Percentiles rank a stretch among this genome's conserved stretches.
Evolutionary conservation across 768 basidiomycete genomes (phyloP).

Genomic region (Boletus subparvulus): DNA sequence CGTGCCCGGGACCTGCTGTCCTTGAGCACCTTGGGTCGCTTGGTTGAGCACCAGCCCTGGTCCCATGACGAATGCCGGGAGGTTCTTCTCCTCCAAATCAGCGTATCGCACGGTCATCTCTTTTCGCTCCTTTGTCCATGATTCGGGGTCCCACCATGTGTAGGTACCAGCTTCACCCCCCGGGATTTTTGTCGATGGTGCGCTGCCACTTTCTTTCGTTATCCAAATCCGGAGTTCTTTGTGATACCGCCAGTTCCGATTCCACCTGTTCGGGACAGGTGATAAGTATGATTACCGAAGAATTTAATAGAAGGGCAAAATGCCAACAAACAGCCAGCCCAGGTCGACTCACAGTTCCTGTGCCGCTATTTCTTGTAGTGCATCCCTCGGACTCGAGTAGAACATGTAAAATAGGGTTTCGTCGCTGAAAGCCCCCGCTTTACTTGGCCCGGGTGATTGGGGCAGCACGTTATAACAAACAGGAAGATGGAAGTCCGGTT

Average conservation of each 20-base stretch:
- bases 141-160: conserved; percentile 86
- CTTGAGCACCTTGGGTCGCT: conserved; percentile 30
- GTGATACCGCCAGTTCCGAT: conserved; percentile 96
- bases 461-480: conserved; percentile 92
- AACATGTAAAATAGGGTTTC: conserved; percentile 99
- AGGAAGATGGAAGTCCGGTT: conserved; percentile 91
- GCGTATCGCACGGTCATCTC: conserved; percentile 74
- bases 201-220: conserved; percentile 83
- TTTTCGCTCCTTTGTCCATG: conserved; percentile 74
- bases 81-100: conserved; percentile 72
- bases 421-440: conserved; percentile 85
- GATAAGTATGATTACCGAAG: conserved; percentile 4
- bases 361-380: conserved; percentile 90
- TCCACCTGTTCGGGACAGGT: conserved; percentile 54
- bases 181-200: conserved; percentile 71
- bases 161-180: conserved; percentile 87
- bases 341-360: conserved; percentile 80
- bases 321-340: conserved; percentile 10
- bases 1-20: conserved; percentile 38
- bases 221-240: conserved; percentile 82
- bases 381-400: conserved; percentile 90
- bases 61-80: conserved; percentile 57
- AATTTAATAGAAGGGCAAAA: neutral
- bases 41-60: conserved; percentile 46
- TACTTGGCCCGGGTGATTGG: conserved; percentile 75